Evolutionary conservation across 177 flowering plant species (phyloP).

Genomic region (Vitis hybrid): DNA sequence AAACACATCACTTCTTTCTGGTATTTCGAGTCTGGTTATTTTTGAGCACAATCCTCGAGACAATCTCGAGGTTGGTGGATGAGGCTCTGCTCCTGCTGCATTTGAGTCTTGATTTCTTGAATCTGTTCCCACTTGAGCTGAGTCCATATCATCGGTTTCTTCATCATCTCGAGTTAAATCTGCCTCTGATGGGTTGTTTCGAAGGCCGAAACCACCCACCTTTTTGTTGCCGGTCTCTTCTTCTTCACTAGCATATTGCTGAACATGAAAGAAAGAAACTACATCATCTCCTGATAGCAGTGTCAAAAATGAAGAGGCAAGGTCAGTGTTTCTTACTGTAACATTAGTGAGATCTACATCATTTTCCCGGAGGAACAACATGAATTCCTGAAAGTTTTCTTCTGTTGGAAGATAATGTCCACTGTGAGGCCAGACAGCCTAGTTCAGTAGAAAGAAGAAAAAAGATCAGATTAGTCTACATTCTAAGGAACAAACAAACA

Average conservation of each 20-base stretch:
- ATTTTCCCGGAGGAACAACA: slow-evolving; percentile 60
- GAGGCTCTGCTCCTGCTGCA: slow-evolving; percentile 5
- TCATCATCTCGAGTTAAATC: slow-evolving; percentile 14
- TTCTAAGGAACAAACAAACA: background rate
- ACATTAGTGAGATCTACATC: slow-evolving; percentile 66
- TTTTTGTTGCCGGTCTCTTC: slow-evolving; percentile 32
- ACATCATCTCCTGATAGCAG: too few species aligned
- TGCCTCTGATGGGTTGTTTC: slow-evolving; percentile 15
- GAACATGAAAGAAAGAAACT: slow-evolving; percentile 14
- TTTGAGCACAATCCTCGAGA: slow-evolving; percentile 27
- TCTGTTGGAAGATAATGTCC: slow-evolving; percentile 95
- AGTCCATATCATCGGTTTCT: slow-evolving; percentile 1
- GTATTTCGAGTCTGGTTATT: slow-evolving; percentile 50
- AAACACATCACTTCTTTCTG: slow-evolving; percentile 26
- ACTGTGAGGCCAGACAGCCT: slow-evolving; percentile 99
- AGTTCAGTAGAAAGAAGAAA: slow-evolving; percentile 1
- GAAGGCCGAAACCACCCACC: slow-evolving; percentile 1
- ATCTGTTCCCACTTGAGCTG: slow-evolving; percentile 13
- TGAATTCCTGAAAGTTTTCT: slow-evolving; percentile 80
- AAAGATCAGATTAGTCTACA: background rate
- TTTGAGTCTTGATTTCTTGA: slow-evolving; percentile 13
- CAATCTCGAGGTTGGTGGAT: slow-evolving; percentile 23
- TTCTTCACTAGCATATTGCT: slow-evolving; percentile 64
- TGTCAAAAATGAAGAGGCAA: background rate
- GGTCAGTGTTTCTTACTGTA: slow-evolving; percentile 35